Evolutionary conservation across 148 eudicot genomes (phyloP).

Genomic region (Silene conica): DNA sequence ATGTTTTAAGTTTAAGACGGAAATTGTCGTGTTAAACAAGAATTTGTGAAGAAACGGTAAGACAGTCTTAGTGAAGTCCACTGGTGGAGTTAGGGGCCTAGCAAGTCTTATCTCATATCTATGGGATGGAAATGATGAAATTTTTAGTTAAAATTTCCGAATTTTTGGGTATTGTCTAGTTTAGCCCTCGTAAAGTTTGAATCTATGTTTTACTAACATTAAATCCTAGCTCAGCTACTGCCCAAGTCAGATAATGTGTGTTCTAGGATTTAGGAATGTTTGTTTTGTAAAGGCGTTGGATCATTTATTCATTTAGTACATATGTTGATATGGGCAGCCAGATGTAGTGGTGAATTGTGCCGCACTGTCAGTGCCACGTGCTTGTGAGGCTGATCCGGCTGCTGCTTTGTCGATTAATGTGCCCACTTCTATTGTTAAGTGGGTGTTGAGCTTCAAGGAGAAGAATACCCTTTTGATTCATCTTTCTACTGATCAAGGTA

Average conservation of each 20-base stretch:
- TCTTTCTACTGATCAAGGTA: constrained; percentile 98
- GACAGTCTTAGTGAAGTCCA: background rate
- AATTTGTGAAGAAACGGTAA: background rate
- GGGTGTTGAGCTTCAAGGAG: constrained; percentile 61
- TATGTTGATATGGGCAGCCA: constrained; percentile 51
- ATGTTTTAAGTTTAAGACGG: too few relatives aligned
- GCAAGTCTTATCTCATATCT: too few relatives aligned
- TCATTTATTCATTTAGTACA: background rate
- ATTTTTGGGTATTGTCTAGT: too few relatives aligned
- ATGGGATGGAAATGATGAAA: too few relatives aligned
- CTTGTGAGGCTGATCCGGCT: constrained; percentile 77
- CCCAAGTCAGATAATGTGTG: background rate
- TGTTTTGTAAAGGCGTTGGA: background rate
- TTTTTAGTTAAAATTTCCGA: too few relatives aligned
- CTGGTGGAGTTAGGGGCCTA: background rate
- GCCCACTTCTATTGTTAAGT: constrained; percentile 71
- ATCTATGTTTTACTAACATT: too few relatives aligned
- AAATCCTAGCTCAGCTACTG: background rate
- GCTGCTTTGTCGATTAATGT: constrained; percentile 83
- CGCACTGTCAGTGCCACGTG: constrained; percentile 83
- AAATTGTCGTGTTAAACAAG: too few relatives aligned
- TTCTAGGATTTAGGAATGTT: background rate
- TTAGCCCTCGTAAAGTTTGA: too few relatives aligned
- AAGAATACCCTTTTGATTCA: constrained; percentile 61
- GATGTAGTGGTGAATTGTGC: constrained; percentile 94